Base-by-base conservation (phyloP, 202 grass and related monocot genomes). In the Musa balbisiana region DNA sequence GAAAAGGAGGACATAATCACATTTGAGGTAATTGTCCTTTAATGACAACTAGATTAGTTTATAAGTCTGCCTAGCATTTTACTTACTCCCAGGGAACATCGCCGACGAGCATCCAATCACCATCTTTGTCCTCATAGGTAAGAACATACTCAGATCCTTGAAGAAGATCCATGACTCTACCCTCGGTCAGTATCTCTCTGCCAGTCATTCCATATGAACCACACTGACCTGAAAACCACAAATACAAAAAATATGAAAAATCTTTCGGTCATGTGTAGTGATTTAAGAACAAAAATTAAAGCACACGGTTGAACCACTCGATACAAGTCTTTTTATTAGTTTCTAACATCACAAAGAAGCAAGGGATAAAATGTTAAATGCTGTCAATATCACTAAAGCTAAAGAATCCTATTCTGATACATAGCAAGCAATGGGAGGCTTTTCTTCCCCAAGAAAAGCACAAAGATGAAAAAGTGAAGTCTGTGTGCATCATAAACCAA, bases 71-170 rank as follows among this genome's bases (percentile, higher is more conserved):
- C 27, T 49, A 13, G 26, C 9, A 53, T 52, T 15, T 24, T 65
- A 81, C 87, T 89, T 83, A 92, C 90, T 87, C 80, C 90, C 90
- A 92, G 11, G 90, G 90, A 83, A 92, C 87, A 83, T 92, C 87
- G 23, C 90, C 90, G 11, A 92, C 84, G 71, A 92, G 90, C 90
- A 92, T 92, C 90, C 90, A 92, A 72, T 92, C 90, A 12, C 69
- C 90, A 76, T 92, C 90, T 77, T 89, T 92, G 60, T 92, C 90
- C 78, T 92, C 90, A 1, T 92, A 92, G 20, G 90, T 92, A 20
- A 92, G 86, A 72, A 89, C 90, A 67, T 87, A 92, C 20, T 89
- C 84, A 58, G 86, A 78, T 51, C 88, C 87, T 81, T 89, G 84
- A 69, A 92, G 71, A 21, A 82, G 53, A 84, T 92, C 82, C n/a